phyloP scores from a whole-genome alignment of 2,329 filamentous ascomycete genomes.

The Xylariaceae sp. region DNA sequence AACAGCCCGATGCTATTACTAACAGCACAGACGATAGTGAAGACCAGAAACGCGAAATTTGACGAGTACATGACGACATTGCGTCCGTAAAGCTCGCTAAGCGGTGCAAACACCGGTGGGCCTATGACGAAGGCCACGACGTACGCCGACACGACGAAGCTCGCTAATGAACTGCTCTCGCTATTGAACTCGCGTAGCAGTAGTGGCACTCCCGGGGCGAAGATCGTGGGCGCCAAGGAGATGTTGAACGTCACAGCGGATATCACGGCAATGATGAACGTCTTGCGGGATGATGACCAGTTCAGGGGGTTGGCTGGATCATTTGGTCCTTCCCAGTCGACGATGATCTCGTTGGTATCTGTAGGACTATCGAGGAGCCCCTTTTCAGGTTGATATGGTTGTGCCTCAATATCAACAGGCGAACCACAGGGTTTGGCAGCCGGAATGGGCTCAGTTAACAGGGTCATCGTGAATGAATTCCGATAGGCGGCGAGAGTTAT shows the following conservation, averaged over 20 bases:
- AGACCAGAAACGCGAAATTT: constrained; percentile 29
- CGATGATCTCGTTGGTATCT: constrained; percentile 17
- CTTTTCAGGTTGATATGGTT: constrained; percentile 9
- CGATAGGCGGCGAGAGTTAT: neutral
- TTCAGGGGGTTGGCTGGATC: constrained; percentile 25
- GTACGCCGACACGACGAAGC: constrained; percentile 29
- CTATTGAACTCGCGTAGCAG: constrained; percentile 28
- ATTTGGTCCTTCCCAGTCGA: constrained; percentile 22
- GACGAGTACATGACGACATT: constrained; percentile 25
- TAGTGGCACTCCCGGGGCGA: constrained; percentile 28
- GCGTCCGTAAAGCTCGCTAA: constrained; percentile 34
- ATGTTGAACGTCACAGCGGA: constrained; percentile 23
- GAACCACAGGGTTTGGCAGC: neutral
- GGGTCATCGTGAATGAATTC: constrained; percentile 1
- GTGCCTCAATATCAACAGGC: neutral
- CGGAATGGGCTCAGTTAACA: neutral
- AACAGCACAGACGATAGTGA: constrained; percentile 28
- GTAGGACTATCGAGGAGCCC: neutral
- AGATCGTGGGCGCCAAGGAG: constrained; percentile 32
- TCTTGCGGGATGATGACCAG: constrained; percentile 20
- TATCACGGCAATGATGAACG: constrained; percentile 18
- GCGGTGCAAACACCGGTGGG: constrained; percentile 26
- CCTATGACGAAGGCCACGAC: constrained; percentile 29
- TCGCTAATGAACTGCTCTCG: constrained; percentile 21
- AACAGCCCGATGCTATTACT: constrained; percentile 26